Percentiles rank a stretch among this genome's conserved stretches.
Evolutionary conservation across 352 stramenopile genomes (phyloP).

Genomic region (Globisporangium heterothallicum): DNA sequence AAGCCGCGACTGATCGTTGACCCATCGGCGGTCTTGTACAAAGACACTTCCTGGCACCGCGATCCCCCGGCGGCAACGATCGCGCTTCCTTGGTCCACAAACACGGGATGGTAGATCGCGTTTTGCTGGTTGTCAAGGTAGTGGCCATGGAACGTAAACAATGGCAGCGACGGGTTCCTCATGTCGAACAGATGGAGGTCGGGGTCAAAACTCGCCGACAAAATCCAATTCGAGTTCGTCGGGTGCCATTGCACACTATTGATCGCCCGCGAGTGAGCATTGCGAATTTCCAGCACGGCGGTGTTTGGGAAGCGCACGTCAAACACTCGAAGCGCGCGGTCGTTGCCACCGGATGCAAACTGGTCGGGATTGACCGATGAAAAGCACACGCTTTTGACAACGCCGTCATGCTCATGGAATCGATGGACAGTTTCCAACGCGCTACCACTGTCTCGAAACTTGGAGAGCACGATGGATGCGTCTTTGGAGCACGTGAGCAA

Average conservation of each 20-base stretch:
- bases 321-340: constrained; percentile 36
- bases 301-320: constrained; percentile 15
- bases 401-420: constrained; percentile 32
- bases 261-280: constrained; percentile 36
- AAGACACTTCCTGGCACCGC: constrained; percentile 18
- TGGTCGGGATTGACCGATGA: constrained; percentile 13
- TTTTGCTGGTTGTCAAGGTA: constrained; percentile 16
- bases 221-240: constrained; percentile 29
- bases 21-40: constrained; percentile 35
- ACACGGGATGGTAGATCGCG: constrained; percentile 48
- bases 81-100: constrained; percentile 24
- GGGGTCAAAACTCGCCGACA: constrained; percentile 42
- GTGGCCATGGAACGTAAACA: constrained; percentile 29
- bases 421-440: constrained; percentile 17
- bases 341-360: constrained; percentile 45
- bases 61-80: constrained; percentile 29
- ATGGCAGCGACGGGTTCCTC: constrained; percentile 20
- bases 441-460: constrained; percentile 16
- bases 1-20: constrained; percentile 27
- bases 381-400: constrained; percentile 48
- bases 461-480: constrained; percentile 27
- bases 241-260: constrained; percentile 59
- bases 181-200: constrained; percentile 49
- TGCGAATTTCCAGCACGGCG: constrained; percentile 13
- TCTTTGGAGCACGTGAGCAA: constrained; percentile 56